Evolutionary conservation across 2,329 filamentous ascomycete genomes (phyloP).

Genomic region (Claviceps monticola): DNA sequence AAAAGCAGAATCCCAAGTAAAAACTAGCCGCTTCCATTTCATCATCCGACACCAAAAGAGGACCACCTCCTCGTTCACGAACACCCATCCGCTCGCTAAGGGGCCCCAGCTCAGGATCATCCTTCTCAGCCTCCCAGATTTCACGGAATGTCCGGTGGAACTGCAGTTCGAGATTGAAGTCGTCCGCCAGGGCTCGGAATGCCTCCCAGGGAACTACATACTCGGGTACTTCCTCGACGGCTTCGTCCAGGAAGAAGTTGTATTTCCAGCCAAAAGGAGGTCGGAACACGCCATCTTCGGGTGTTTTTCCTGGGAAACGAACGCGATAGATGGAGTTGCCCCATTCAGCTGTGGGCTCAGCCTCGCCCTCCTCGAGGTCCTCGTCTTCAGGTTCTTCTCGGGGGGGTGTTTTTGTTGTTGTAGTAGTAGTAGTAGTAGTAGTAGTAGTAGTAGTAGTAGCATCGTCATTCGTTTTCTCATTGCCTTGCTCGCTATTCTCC

Average conservation of each 20-base stretch:
- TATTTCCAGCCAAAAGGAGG: slow-evolving; percentile 98
- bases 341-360: slow-evolving; percentile 60
- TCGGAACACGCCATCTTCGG: slow-evolving; percentile 77
- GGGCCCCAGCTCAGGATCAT: slow-evolving; percentile 65
- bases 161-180: slow-evolving; percentile 91
- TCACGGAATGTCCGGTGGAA: slow-evolving; percentile 86
- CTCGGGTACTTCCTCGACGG: slow-evolving; percentile 90
- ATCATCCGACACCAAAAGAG: slow-evolving; percentile 60
- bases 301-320: slow-evolving; percentile 70
- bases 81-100: slow-evolving; percentile 96
- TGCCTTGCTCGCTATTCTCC: not conserved
- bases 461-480: slow-evolving; percentile 9
- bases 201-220: slow-evolving; percentile 98
- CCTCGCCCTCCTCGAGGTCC: slow-evolving; percentile 47
- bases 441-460: too few relatives aligned
- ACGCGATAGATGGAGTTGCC: slow-evolving; percentile 90
- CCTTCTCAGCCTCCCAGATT: slow-evolving; percentile 84
- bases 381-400: slow-evolving; percentile 24
- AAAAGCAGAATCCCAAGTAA: slow-evolving; percentile 93
- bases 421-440: too few relatives aligned
- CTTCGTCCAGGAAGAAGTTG: slow-evolving; percentile 89
- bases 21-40: slow-evolving; percentile 90
- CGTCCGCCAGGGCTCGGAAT: slow-evolving; percentile 86
- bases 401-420: slow-evolving; percentile 7
- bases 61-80: slow-evolving; percentile 52